Percentiles rank a stretch among this genome's conserved stretches.
Evolutionary conservation across 352 stramenopile genomes (phyloP).

Genomic region (Pseudoperonospora humuli): DNA sequence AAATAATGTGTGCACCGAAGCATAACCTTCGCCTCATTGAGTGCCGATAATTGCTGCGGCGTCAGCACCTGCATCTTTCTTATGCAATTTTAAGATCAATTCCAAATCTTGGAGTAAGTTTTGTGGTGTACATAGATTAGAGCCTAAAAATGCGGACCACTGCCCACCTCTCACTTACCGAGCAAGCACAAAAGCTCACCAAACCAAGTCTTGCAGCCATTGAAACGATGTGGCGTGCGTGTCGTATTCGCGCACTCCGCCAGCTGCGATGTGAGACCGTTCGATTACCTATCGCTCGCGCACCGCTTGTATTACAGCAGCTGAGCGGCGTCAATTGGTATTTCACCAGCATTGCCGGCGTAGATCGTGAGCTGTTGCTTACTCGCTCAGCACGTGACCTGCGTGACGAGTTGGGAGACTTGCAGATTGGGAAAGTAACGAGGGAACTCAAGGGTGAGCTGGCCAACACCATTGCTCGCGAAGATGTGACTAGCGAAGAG

Average conservation of each 20-base stretch:
- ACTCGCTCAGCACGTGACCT: conserved; percentile 32
- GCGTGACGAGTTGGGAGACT: conserved; percentile 25
- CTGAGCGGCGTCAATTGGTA: conserved; percentile 9
- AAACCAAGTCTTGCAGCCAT: neutral
- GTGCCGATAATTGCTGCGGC: conserved; percentile 21
- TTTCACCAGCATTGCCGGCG: conserved; percentile 37
- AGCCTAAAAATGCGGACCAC: conserved; percentile 7
- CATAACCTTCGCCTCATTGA: conserved; percentile 61
- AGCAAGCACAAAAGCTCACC: conserved; percentile 6
- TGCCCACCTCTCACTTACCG: conserved; percentile 18
- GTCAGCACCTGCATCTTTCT: too few species aligned
- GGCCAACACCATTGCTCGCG: conserved; percentile 17
- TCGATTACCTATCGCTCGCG: conserved; percentile 7
- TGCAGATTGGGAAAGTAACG: conserved; percentile 26
- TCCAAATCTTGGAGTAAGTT: conserved; percentile 2
- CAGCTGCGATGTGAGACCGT: conserved; percentile 25
- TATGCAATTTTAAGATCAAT: too few species aligned
- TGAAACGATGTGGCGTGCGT: conserved; percentile 50
- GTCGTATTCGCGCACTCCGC: conserved; percentile 37
- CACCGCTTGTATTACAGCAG: conserved; percentile 10
- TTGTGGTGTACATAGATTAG: conserved; percentile 14
- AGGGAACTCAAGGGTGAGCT: conserved; percentile 38
- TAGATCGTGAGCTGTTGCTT: conserved; percentile 41
- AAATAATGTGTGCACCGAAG: neutral
- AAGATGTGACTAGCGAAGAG: conserved; percentile 36